phyloP scores from a whole-genome alignment of 2,329 filamentous ascomycete species.

The Oidium heveae region DNA sequence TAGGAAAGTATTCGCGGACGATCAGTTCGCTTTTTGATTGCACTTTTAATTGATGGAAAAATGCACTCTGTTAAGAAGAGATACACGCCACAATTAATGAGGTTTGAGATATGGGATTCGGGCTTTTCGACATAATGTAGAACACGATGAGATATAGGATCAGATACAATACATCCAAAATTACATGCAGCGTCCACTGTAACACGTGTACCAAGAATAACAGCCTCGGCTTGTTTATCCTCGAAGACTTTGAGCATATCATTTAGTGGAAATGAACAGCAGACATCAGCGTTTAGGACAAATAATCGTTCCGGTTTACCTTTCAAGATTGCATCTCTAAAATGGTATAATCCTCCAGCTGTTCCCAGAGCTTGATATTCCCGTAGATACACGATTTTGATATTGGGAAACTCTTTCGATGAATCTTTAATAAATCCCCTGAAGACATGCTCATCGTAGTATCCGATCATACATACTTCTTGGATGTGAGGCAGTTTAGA shows the following conservation, averaged over 20 bases:
- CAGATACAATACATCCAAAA: slow-evolving; percentile 94
- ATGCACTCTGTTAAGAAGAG: slow-evolving; percentile 89
- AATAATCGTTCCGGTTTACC: slow-evolving; percentile 86
- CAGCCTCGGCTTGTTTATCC: slow-evolving; percentile 86
- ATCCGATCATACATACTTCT: slow-evolving; percentile 93
- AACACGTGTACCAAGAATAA: slow-evolving; percentile 83
- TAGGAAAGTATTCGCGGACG: slow-evolving; percentile 83
- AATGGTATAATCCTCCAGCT: slow-evolving; percentile 91
- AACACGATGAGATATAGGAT: slow-evolving; percentile 79
- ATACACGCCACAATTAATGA: slow-evolving; percentile 98
- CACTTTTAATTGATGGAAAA: slow-evolving; percentile 81
- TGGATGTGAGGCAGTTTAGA: slow-evolving; percentile 77
- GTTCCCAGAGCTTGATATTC: slow-evolving; percentile 95
- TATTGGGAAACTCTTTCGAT: slow-evolving; percentile 57
- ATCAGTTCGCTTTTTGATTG: slow-evolving; percentile 86
- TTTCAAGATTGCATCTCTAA: slow-evolving; percentile 96
- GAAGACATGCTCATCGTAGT: slow-evolving; percentile 95
- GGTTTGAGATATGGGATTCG: slow-evolving; percentile 86
- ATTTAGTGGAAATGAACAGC: slow-evolving; percentile 88
- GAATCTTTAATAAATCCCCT: slow-evolving; percentile 94
- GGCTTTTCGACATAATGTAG: slow-evolving; percentile 99
- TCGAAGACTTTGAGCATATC: slow-evolving; percentile 91
- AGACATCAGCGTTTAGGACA: slow-evolving; percentile 93
- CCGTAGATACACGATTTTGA: slow-evolving; percentile 82
- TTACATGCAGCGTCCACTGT: slow-evolving; percentile 78